Base-by-base conservation (phyloP, 2,329 filamentous ascomycete genomes). In the Passalora sequoiae region DNA sequence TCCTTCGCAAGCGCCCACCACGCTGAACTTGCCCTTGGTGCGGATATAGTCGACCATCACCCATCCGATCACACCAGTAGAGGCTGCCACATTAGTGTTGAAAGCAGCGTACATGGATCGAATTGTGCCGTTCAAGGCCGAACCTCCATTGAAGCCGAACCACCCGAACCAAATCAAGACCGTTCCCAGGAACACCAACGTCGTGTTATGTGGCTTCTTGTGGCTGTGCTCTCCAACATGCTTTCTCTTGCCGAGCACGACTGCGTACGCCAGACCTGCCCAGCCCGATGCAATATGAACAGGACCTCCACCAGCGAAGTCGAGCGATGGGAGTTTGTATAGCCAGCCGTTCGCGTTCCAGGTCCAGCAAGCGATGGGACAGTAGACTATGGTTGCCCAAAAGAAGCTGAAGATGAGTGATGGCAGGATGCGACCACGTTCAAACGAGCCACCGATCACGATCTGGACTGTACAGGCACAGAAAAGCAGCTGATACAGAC, bases 291-390 rank as follows among this genome's bases (percentile, higher is more conserved):
- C 73, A 41, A 83, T 79, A 55, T 83, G 79, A 2, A 83, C 80
- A 3, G 79, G 80, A 1, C 80, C 79, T 9, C 75, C 76, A 40
- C 78, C 78, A 10, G 77, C 78, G 42, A 78, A 81, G 57, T 82
- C 78, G 47, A 77, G 70, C 0, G 74, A 71, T 1, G 75, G 74
- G 2, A 83, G 70, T 16, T 80, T 76, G 61, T 69, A 81, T 0
- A 83, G 66, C 80, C 80, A 84, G 8, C 80, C 80, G 40, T 74
- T 76, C n/a, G 72, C 57, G 55, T 83, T 83, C 80, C 80, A 84
- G 3, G 78, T 80, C 78, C 79, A 83, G 64, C 74, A 80, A 0
- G 79, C 79, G 25, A 83, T 74, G 0, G 74, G 73, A 51, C 72
- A 82, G 62, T 83, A 83, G 2, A 83, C 80, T 42, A 82, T 70